Evolutionary conservation across 345 rosid species (phyloP).

Genomic region (Cardamine resedifolia): DNA sequence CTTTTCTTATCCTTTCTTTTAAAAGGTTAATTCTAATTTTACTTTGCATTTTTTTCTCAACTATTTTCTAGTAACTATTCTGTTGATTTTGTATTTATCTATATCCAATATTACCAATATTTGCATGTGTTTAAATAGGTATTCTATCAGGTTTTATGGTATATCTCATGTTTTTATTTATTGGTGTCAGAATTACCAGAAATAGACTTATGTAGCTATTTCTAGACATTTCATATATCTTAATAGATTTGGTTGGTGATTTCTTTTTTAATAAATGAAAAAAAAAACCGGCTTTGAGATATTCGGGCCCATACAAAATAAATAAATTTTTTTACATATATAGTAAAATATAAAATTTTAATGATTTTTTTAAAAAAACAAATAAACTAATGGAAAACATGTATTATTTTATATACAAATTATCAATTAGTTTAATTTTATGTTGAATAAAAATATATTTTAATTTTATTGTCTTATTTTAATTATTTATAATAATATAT

Average conservation of each 20-base stretch:
- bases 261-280: no score
- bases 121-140: not conserved
- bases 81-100: not conserved
- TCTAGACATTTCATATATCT: not conserved
- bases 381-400: no score
- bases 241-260: not conserved
- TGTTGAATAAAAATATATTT: no score
- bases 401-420: no score
- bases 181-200: slow-evolving; percentile 3
- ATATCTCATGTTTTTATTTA: not conserved
- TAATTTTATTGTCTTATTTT: no score
- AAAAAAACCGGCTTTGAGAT: no score
- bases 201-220: not conserved
- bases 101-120: not conserved
- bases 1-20: not conserved
- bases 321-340: no score
- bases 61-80: not conserved
- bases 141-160: not conserved
- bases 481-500: no score
- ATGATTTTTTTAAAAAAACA: no score
- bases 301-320: no score
- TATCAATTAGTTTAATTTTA: no score
- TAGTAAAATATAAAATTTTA: no score
- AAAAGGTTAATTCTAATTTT: not conserved
- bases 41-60: not conserved